Evolutionary conservation across 129 eudicot species (phyloP).

Genomic region (Mikania micrantha): DNA sequence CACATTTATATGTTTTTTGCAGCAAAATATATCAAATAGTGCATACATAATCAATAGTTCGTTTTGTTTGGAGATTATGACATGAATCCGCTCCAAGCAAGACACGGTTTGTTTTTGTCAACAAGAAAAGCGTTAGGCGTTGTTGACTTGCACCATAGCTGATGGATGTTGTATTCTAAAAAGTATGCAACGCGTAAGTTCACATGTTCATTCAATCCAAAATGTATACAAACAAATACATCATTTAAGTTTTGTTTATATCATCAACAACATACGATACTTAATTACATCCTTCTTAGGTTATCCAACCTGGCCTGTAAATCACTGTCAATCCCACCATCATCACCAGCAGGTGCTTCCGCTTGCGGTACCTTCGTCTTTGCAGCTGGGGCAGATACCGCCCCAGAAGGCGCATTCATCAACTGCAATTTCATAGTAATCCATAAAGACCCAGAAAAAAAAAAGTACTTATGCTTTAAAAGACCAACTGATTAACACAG

Average conservation of each 20-base stretch:
- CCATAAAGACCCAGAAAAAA: neutral
- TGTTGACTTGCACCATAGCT: neutral
- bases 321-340: constrained; percentile 88
- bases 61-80: too few relatives aligned
- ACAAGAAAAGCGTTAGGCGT: too few relatives aligned
- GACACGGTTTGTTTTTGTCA: too few relatives aligned
- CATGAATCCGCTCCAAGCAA: too few relatives aligned
- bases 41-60: too few relatives aligned
- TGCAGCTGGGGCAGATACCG: constrained; percentile 62
- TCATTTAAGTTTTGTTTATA: neutral
- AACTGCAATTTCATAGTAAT: constrained; percentile 41
- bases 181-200: neutral
- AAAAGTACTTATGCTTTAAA: neutral
- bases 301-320: constrained; percentile 97
- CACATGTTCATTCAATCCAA: constrained; percentile 5
- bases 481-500: neutral
- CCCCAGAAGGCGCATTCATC: constrained; percentile 78
- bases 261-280: neutral
- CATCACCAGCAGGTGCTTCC: constrained; percentile 75
- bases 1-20: too few relatives aligned
- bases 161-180: neutral
- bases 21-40: too few relatives aligned
- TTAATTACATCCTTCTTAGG: constrained; percentile 66
- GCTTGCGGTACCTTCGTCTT: constrained; percentile 64
- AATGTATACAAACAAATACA: neutral